Evolutionary conservation across 257 asterid genomes (phyloP).

Genomic region (Solanum paucissectum): DNA sequence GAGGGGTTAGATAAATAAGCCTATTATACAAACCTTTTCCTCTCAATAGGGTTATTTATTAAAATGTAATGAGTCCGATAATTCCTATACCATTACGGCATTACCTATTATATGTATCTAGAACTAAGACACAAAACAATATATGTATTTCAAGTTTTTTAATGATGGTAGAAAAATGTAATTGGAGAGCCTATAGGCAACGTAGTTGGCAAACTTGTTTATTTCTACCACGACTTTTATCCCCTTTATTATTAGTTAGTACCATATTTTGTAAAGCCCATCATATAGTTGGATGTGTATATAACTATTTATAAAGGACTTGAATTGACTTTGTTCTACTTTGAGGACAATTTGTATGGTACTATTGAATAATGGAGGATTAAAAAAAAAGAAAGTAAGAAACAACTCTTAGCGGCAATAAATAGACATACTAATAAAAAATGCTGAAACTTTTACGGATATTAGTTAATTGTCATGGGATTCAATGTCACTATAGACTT

Average conservation of each 20-base stretch:
- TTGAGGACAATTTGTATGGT: neutral
- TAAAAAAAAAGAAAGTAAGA: neutral
- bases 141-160: neutral
- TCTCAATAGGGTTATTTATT: neutral
- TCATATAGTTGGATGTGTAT: neutral
- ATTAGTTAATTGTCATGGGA: too few relatives aligned
- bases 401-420: too few relatives aligned
- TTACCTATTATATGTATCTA: neutral
- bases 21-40: neutral
- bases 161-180: neutral
- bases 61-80: neutral
- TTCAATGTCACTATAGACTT: too few relatives aligned
- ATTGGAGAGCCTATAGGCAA: neutral
- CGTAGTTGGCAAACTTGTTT: neutral
- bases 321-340: neutral
- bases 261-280: neutral
- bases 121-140: neutral
- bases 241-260: neutral
- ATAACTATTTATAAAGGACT: neutral
- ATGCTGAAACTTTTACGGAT: too few relatives aligned
- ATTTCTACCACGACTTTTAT: neutral
- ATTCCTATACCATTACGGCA: neutral
- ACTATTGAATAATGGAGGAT: neutral
- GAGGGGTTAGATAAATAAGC: neutral
- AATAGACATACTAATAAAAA: too few relatives aligned